Conservation (phyloP, 768 basidiomycete genomes). For the Rhodotorula paludigena region DNA sequence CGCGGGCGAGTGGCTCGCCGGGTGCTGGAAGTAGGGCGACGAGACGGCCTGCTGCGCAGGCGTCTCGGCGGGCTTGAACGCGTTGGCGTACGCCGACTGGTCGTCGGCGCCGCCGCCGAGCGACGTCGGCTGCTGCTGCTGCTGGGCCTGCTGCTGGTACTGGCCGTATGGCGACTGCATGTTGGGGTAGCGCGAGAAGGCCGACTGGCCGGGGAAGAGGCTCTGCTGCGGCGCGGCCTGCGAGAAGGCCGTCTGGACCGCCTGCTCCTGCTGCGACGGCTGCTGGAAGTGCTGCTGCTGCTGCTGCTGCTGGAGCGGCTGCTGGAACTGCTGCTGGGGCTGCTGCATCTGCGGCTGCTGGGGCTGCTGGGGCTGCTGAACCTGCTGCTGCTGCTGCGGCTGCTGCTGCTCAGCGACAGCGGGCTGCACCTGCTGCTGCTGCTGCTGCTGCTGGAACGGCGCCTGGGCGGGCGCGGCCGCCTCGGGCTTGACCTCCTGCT, state of each 20-base stretch:
- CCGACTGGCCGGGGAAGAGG: conserved; percentile 25
- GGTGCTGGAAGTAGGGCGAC: conserved; percentile 39
- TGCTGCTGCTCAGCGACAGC: conserved; percentile 13
- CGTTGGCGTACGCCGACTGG: conserved; percentile 14
- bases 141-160: conserved; percentile 13
- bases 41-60: conserved; percentile 17
- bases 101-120: not conserved
- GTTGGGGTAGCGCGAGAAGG: conserved; percentile 32
- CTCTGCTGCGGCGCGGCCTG: conserved; percentile 14
- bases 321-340: not conserved
- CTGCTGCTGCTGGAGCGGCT: not conserved
- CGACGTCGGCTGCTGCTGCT: conserved; percentile 8
- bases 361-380: conserved; percentile 3
- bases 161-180: conserved; percentile 29
- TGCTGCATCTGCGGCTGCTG: not conserved
- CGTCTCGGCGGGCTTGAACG: conserved; percentile 29
- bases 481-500: conserved; percentile 3
- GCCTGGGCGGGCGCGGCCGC: conserved; percentile 1
- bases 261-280: conserved; percentile 17
- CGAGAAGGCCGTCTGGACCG: conserved; percentile 19
- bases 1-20: conserved; percentile 36
- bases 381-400: not conserved
- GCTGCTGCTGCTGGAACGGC: conserved; percentile 1
- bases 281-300: not conserved
- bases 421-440: conserved; percentile 10